Percentiles rank a stretch among this genome's conserved stretches.
Evolutionary conservation across 2,329 filamentous ascomycete species (phyloP).

Genomic region (Neonectria ditissima): DNA sequence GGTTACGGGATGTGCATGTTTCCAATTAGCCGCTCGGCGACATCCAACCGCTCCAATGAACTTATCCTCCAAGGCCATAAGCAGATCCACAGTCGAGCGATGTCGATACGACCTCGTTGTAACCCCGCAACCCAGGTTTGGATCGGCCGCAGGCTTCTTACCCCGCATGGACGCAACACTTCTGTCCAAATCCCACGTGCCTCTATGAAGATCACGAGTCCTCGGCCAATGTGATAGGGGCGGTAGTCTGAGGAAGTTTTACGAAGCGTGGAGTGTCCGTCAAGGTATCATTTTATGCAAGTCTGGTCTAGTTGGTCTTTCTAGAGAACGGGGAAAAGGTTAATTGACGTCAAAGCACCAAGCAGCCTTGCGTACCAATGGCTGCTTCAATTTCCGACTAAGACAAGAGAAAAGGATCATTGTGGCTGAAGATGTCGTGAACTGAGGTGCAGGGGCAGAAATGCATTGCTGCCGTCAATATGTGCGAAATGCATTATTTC

Average conservation of each 20-base stretch:
- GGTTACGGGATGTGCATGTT: neutral
- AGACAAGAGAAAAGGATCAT: too few species aligned
- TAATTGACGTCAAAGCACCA: neutral
- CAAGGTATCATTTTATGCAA: neutral
- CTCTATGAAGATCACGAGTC: neutral
- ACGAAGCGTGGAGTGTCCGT: neutral
- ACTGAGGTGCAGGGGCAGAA: neutral
- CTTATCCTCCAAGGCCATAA: neutral
- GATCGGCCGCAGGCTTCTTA: neutral
- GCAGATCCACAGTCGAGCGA: conserved; percentile 5
- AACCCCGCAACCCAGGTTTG: neutral
- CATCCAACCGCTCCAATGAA: conserved; percentile 4
- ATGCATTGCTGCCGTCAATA: neutral
- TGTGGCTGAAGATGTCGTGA: too few species aligned
- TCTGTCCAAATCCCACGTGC: neutral
- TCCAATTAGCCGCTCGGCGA: conserved; percentile 1
- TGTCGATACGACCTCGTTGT: neutral
- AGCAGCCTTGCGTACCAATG: neutral
- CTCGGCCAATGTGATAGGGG: neutral
- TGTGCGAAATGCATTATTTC: too few species aligned
- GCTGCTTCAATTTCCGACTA: too few species aligned
- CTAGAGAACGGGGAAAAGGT: neutral
- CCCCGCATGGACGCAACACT: neutral
- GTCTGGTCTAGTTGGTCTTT: neutral
- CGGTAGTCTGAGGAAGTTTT: neutral